phyloP scores from a whole-genome alignment of 176 grass and related monocot genomes.

The Urochloa ruziziensis region DNA sequence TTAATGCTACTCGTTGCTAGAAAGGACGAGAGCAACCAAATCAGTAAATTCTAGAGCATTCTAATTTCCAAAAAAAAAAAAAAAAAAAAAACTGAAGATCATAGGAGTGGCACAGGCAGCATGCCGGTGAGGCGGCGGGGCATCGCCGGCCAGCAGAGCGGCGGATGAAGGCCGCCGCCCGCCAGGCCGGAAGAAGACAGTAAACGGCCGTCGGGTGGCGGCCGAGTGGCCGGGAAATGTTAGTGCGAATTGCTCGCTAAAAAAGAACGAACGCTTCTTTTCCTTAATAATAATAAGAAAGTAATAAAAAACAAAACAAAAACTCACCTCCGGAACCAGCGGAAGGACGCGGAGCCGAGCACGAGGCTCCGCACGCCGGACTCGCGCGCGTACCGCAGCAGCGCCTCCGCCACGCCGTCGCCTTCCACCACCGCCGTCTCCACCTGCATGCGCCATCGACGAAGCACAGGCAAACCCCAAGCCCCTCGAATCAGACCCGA shows the following conservation, averaged over 20 bases:
- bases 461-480: too few relatives aligned
- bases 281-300: too few relatives aligned
- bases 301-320: not conserved
- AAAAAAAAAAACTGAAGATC: not conserved
- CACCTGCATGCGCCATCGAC: conserved; percentile 58
- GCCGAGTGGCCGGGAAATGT: not conserved
- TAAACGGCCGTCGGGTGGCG: not conserved
- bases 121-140: too few relatives aligned
- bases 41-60: not conserved
- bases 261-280: not conserved
- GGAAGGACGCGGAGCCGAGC: conserved; percentile 52
- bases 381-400: conserved; percentile 53
- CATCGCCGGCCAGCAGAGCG: too few relatives aligned
- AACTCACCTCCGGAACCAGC: conserved; percentile 53
- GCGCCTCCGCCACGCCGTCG: conserved; percentile 52
- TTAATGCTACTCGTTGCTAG: not conserved
- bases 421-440: conserved; percentile 76
- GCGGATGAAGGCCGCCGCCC: too few relatives aligned
- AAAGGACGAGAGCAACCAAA: conserved; percentile 1
- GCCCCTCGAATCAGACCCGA: too few relatives aligned
- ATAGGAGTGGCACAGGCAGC: too few relatives aligned
- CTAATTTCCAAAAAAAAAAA: not conserved
- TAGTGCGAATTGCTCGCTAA: not conserved
- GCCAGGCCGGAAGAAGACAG: not conserved
- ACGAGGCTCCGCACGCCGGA: conserved; percentile 72